Percentiles rank a stretch among this genome's conserved stretches.
Evolutionary conservation across 2,329 filamentous ascomycete genomes (phyloP).

Genomic region (Paracamarosporium sp.): DNA sequence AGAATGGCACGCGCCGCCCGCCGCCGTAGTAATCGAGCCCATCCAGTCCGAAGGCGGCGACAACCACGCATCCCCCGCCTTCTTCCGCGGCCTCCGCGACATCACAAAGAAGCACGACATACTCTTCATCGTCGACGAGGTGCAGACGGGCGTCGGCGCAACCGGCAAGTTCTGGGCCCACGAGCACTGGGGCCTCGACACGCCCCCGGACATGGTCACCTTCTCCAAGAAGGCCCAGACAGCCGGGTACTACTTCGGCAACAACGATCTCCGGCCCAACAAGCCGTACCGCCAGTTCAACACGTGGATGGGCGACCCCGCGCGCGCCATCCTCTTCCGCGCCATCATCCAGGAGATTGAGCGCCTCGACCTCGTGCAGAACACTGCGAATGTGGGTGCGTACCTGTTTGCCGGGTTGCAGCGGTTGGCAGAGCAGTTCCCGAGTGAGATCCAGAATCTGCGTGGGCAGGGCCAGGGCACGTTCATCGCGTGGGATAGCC

Average conservation of each 20-base stretch:
- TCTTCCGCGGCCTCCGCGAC: constrained; percentile 84
- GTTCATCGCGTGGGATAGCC: constrained; percentile 91
- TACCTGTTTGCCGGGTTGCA: constrained; percentile 78
- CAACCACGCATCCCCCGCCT: constrained; percentile 87
- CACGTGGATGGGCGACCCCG: constrained; percentile 96
- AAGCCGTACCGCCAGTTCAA: constrained; percentile 97
- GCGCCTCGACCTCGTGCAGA: constrained; percentile 75
- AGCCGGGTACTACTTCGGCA: constrained; percentile 89
- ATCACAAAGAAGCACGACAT: constrained; percentile 79
- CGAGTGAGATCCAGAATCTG: constrained; percentile 80
- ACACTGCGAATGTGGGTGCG: constrained; percentile 78
- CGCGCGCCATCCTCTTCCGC: constrained; percentile 82
- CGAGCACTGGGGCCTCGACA: constrained; percentile 85
- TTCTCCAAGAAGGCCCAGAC: constrained; percentile 96
- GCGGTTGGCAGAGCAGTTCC: constrained; percentile 72
- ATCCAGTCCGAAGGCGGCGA: constrained; percentile 94
- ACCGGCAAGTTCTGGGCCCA: constrained; percentile 97
- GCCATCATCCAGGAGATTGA: constrained; percentile 84
- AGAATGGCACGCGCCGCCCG: constrained; percentile 79
- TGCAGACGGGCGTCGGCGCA: constrained; percentile 90
- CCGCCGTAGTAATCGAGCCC: constrained; percentile 85
- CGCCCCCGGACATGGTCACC: constrained; percentile 90
- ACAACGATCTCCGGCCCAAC: constrained; percentile 81
- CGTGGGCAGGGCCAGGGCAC: constrained; percentile 88
- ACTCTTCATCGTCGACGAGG: constrained; percentile 90